Percentiles rank a stretch among this genome's conserved stretches.
phyloP scores from a whole-genome alignment of 1,284 basidiomycete species.

The Naganishia cerealis region DNA sequence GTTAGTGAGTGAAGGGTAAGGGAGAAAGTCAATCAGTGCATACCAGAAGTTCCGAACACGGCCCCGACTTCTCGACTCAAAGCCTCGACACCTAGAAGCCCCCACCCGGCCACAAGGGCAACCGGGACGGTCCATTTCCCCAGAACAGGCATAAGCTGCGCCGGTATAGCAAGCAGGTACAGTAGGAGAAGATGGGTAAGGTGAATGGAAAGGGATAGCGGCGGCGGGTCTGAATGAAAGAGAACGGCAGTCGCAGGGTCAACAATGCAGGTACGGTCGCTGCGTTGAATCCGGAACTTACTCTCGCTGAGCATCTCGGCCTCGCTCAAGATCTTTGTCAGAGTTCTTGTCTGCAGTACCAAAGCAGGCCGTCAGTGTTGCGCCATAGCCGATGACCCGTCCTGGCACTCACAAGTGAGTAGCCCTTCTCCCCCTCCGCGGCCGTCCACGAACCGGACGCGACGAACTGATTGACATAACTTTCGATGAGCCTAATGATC shows the following conservation, averaged over 20 bases:
- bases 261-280: no score
- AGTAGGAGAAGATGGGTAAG: constrained; percentile 46
- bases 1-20: constrained; percentile 18
- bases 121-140: constrained; percentile 42
- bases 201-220: constrained; percentile 48
- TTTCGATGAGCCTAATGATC: constrained; percentile 49
- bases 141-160: constrained; percentile 44
- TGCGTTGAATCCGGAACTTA: constrained; percentile 36
- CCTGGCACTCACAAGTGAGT: constrained; percentile 1
- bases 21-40: constrained; percentile 29
- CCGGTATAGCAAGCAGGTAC: constrained; percentile 49
- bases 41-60: constrained; percentile 47
- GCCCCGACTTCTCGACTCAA: constrained; percentile 48
- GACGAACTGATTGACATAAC: constrained; percentile 42
- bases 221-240: constrained; percentile 44
- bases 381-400: no score
- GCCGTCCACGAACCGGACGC: constrained; percentile 44
- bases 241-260: constrained; percentile 3
- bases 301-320: constrained; percentile 49
- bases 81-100: constrained; percentile 48
- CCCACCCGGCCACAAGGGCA: constrained; percentile 48
- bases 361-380: neutral
- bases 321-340: constrained; percentile 40
- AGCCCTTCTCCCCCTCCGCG: constrained; percentile 46
- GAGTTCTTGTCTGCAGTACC: constrained; percentile 9